Base-by-base conservation (phyloP, 2,329 filamentous ascomycete species). In the Plenodomus lindquistii region DNA sequence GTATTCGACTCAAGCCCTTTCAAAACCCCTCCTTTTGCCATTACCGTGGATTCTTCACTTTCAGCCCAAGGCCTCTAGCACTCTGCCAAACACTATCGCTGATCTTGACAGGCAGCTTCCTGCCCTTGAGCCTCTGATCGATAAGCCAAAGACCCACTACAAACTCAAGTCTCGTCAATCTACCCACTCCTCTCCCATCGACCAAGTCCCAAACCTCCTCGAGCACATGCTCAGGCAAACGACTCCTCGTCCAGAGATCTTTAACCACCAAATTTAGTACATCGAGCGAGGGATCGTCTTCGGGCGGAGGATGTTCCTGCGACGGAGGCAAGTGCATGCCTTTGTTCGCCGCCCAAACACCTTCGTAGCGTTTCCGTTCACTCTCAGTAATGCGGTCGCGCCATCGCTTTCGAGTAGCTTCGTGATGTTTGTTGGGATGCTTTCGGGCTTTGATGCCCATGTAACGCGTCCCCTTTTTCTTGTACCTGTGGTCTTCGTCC, bases 131-230 rank as follows among this genome's bases (percentile, higher is more conserved):
- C 50, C 88, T 77, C 77, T 92, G 88, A 68, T 94, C 89, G 29
- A 94, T 82, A 40, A 94, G 73, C 88, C 89, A 94, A 75, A 90
- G 80, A 9, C 89, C 89, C 1, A 93, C 88, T 0, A 94, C 87
- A 68, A 94, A 94, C 73, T 91, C 87, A 46, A 86, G 80, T 62
- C 83, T 82, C 46, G 75, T 77, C 44, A 94, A 72, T 57, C 80
- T 75, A 1, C 86, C 86, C 13, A 73, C 65, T 1, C 73, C 68
- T 6, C 75, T 71, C 1, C 79, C 73, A 63, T 88, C 87, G 10
- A 93, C 89, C 16, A 93, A 75, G 36, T 86, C 84, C 86, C 88
- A 94, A 1, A 92, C 85, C 71, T 89, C 86, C 37, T 85, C 85
- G 27, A 94, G 77, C 60, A 88, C 85, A 62, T 88, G 82, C 0